Percentiles rank a stretch among this genome's conserved stretches.
Conservation (phyloP, 2,329 filamentous ascomycete species). For the Pseudogymnoascus sp. region DNA sequence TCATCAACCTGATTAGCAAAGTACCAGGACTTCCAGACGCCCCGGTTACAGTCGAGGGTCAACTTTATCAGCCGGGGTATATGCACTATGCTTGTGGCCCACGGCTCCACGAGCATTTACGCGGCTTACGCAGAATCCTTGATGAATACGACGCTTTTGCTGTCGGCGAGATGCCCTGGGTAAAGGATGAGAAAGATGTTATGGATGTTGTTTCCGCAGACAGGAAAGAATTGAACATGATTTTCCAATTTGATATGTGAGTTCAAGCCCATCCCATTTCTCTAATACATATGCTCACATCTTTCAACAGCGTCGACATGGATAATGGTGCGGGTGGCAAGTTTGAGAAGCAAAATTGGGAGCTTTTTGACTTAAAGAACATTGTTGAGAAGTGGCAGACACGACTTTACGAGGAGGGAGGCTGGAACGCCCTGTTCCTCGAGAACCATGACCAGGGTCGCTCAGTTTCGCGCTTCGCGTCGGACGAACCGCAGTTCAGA, state of each 20-base stretch:
- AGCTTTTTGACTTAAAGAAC: slow-evolving; percentile 34
- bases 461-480: slow-evolving; percentile 40
- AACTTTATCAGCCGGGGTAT: slow-evolving; percentile 37
- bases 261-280: slow-evolving; percentile 18
- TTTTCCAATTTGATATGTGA: slow-evolving; percentile 62
- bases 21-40: slow-evolving; percentile 48
- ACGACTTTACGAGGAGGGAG: slow-evolving; percentile 42
- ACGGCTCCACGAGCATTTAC: slow-evolving; percentile 45
- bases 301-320: slow-evolving; percentile 37
- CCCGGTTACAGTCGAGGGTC: slow-evolving; percentile 33
- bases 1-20: slow-evolving; percentile 61
- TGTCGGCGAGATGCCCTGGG: slow-evolving; percentile 42
- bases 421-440: slow-evolving; percentile 50
- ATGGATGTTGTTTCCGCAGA: slow-evolving; percentile 46
- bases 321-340: slow-evolving; percentile 39
- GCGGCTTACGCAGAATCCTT: slow-evolving; percentile 39
- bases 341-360: slow-evolving; percentile 36
- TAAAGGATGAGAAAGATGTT: slow-evolving; percentile 40
- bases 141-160: slow-evolving; percentile 43
- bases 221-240: slow-evolving; percentile 60
- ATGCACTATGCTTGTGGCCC: slow-evolving; percentile 46
- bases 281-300: slow-evolving; percentile 4
- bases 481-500: slow-evolving; percentile 37
- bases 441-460: slow-evolving; percentile 52
- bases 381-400: slow-evolving; percentile 44